Conservation (phyloP, 2,329 filamentous ascomycete species). For the Aspergillus quadrilineatus region DNA sequence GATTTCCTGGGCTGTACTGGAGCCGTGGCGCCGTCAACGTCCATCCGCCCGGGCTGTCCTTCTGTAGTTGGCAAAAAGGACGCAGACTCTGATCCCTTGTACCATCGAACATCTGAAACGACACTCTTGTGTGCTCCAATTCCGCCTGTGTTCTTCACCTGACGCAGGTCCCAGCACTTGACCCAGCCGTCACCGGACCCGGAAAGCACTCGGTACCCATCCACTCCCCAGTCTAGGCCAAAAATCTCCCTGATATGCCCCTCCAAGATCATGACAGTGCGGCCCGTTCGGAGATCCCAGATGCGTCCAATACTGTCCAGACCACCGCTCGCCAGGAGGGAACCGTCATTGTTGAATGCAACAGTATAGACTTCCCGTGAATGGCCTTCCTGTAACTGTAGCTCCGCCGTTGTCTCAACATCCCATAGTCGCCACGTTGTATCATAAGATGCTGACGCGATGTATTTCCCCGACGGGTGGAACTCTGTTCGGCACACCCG, state of each 20-base stretch:
- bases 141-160: constrained; percentile 77
- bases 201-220: constrained; percentile 89
- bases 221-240: constrained; percentile 85
- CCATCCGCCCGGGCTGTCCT: constrained; percentile 62
- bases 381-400: constrained; percentile 90
- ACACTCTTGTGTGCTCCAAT: constrained; percentile 89
- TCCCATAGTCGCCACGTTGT: constrained; percentile 98
- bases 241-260: constrained; percentile 93
- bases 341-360: constrained; percentile 87
- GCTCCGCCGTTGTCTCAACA: constrained; percentile 76
- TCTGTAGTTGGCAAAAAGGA: constrained; percentile 60
- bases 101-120: constrained; percentile 92
- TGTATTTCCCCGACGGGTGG: constrained; percentile 83
- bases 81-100: constrained; percentile 71
- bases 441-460: constrained; percentile 92
- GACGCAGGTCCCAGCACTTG: constrained; percentile 96
- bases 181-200: constrained; percentile 93
- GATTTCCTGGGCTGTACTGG: constrained; percentile 72
- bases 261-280: constrained; percentile 94
- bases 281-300: constrained; percentile 89
- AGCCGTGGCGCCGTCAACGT: constrained; percentile 31
- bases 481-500: constrained; percentile 92
- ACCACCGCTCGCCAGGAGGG: constrained; percentile 85
- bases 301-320: constrained; percentile 91
- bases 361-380: constrained; percentile 89